phyloP scores from a whole-genome alignment of 192 early-diverging fungal genomes.

The Pecoramyces ruminantium region DNA sequence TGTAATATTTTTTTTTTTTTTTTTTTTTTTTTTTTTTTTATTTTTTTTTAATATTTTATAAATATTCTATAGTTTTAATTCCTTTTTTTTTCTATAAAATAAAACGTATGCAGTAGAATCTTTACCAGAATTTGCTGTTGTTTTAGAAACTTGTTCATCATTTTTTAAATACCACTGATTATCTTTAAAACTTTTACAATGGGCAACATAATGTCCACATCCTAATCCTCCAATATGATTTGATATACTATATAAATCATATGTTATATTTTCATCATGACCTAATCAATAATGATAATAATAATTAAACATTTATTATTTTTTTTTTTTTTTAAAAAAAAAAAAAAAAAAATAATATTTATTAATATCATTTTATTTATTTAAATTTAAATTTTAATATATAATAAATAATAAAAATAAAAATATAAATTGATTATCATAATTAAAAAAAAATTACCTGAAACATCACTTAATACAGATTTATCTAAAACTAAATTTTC shows the following conservation, averaged over 20 bases:
- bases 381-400: too few species aligned
- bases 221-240: slow-evolving; percentile 25
- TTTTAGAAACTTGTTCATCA: neutral
- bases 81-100: neutral
- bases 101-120: neutral
- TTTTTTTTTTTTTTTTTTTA: too few species aligned
- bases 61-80: neutral
- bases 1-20: too few species aligned
- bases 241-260: slow-evolving; percentile 27
- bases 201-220: slow-evolving; percentile 32
- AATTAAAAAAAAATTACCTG: slow-evolving; percentile 4
- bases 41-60: too few species aligned
- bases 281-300: too few species aligned
- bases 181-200: slow-evolving; percentile 1
- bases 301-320: too few species aligned
- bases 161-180: neutral
- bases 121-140: neutral
- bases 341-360: too few species aligned
- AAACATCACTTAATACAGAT: slow-evolving; percentile 8
- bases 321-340: too few species aligned
- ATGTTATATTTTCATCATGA: slow-evolving; percentile 9
- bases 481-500: slow-evolving; percentile 10
- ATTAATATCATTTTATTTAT: too few species aligned
- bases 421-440: too few species aligned
- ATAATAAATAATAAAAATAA: too few species aligned